phyloP scores from a whole-genome alignment of 2,329 filamentous ascomycete species.

The Aureobasidium sp. region DNA sequence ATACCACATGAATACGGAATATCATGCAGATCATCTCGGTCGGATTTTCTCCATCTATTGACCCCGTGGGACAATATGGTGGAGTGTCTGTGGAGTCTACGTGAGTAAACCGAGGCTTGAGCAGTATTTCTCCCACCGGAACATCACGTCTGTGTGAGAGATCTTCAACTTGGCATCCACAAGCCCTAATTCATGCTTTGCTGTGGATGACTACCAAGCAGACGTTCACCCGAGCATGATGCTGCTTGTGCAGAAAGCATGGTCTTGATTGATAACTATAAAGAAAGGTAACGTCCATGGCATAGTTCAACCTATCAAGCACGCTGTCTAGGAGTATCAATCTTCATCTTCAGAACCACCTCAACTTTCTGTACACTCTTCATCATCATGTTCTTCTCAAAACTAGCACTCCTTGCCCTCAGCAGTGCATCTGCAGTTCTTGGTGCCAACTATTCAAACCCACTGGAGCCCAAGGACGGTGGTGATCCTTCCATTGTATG shows the following conservation, averaged over 20 bases:
- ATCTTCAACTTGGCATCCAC: constrained; percentile 5
- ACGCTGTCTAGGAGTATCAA: neutral
- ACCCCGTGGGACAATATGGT: neutral
- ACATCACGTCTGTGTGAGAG: neutral
- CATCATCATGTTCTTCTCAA: constrained; percentile 4
- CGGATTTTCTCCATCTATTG: neutral
- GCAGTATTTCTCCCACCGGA: neutral
- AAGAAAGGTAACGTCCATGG: neutral
- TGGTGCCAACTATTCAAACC: constrained; percentile 39
- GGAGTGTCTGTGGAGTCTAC: neutral
- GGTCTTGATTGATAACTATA: neutral
- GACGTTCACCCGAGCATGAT: neutral
- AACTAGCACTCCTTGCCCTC: neutral
- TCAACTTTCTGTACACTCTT: neutral
- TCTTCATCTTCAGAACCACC: neutral
- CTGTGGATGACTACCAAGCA: neutral
- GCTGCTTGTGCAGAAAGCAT: too few species aligned
- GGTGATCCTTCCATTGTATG: constrained; percentile 47
- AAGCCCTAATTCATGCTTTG: neutral
- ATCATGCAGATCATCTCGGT: neutral
- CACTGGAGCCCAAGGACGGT: constrained; percentile 42
- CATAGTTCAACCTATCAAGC: neutral
- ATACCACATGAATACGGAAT: neutral
- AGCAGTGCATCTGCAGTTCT: constrained; percentile 11
- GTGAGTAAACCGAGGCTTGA: neutral